Percentiles rank a stretch among this genome's conserved stretches.
phyloP scores from a whole-genome alignment of 2,329 filamentous ascomycete species.

The Orbilia javanica region DNA sequence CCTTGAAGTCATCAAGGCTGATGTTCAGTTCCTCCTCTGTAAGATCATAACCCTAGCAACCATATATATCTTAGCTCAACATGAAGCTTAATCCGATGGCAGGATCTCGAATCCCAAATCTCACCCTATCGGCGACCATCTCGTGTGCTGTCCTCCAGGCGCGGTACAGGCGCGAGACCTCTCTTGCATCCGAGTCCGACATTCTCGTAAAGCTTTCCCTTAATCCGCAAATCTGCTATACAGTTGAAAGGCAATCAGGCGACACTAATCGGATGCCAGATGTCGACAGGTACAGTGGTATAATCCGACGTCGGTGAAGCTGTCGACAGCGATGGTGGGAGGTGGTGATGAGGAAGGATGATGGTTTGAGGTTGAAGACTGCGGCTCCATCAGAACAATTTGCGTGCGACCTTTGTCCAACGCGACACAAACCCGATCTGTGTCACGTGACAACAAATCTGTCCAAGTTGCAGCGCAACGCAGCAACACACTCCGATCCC shows the following conservation, averaged over 20 bases:
- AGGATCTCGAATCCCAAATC: constrained; percentile 63
- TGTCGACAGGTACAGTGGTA: not conserved
- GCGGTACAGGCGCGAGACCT: constrained; percentile 82
- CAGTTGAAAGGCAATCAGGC: not conserved
- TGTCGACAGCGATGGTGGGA: constrained; percentile 1
- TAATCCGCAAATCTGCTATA: not conserved
- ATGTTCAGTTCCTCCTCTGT: constrained; percentile 90
- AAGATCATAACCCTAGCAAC: constrained; percentile 87
- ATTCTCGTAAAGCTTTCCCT: constrained; percentile 39
- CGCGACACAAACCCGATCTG: constrained; percentile 23
- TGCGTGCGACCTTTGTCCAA: constrained; percentile 13
- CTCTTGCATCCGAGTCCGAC: constrained; percentile 64
- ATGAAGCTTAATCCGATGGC: constrained; percentile 47
- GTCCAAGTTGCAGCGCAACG: constrained; percentile 25
- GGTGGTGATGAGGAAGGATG: constrained; percentile 18
- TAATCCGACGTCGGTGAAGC: constrained; percentile 3
- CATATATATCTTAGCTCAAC: constrained; percentile 48
- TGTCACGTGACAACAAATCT: constrained; percentile 2
- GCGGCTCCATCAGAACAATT: constrained; percentile 28
- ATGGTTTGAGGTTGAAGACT: constrained; percentile 20
- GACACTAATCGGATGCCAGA: not conserved
- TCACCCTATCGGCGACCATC: constrained; percentile 91
- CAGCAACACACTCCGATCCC: constrained; percentile 14
- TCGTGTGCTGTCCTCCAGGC: constrained; percentile 93
- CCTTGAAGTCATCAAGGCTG: constrained; percentile 82